Evolutionary conservation across 1,139 yeast species (phyloP).

Genomic region (Scheffersomyces cryptocercus): DNA sequence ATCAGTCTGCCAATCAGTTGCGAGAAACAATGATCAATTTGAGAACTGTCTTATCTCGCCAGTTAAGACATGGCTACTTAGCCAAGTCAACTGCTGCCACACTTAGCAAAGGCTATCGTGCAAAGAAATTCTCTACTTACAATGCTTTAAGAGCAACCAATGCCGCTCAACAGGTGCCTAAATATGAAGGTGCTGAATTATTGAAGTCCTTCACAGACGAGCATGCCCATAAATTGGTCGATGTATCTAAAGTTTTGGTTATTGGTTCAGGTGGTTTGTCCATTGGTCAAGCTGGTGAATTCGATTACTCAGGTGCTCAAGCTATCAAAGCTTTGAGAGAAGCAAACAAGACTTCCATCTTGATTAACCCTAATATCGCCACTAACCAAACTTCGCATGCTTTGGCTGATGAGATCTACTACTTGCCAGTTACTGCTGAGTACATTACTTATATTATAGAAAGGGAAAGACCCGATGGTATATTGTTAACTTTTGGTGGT

Average conservation of each 20-base stretch:
- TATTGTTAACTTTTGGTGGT: conserved; percentile 94
- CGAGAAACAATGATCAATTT: conserved; percentile 6
- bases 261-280: conserved; percentile 98
- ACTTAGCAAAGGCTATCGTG: conserved; percentile 2
- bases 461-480: conserved; percentile 95
- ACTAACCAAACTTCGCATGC: conserved; percentile 97
- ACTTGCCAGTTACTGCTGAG: conserved; percentile 95
- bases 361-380: conserved; percentile 96
- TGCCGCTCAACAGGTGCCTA: conserved; percentile 12
- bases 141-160: not conserved
- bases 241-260: conserved; percentile 84
- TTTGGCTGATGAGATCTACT: conserved; percentile 92
- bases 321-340: conserved; percentile 95
- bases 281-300: conserved; percentile 99
- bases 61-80: conserved; percentile 6
- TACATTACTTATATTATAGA: conserved; percentile 92
- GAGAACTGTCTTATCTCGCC: conserved; percentile 5
- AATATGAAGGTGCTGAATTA: conserved; percentile 59
- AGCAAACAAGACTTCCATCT: conserved; percentile 79
- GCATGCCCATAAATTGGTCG: conserved; percentile 62
- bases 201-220: conserved; percentile 47
- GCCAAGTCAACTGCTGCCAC: conserved; percentile 1
- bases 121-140: conserved; percentile 3
- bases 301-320: conserved; percentile 96
- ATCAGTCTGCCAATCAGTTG: conserved; percentile 3